phyloP scores from a whole-genome alignment of 768 basidiomycete species.

The Myochromella boudieri region DNA sequence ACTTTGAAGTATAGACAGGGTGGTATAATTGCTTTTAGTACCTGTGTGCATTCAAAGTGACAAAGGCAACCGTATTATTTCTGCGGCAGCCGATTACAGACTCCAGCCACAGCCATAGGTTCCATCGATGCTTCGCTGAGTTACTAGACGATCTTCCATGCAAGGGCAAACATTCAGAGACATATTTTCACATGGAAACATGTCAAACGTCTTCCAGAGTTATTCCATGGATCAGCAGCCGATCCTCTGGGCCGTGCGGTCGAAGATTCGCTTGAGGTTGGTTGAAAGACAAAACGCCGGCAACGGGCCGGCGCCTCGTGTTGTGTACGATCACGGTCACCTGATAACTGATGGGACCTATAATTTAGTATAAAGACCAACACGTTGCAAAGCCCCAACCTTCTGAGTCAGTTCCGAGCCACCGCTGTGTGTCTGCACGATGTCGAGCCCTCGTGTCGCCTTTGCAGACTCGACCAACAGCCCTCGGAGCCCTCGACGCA shows the following conservation, averaged over 20 bases:
- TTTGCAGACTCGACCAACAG: slow-evolving; percentile 22
- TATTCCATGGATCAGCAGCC: not conserved
- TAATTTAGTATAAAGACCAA: slow-evolving; percentile 11
- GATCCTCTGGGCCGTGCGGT: not conserved
- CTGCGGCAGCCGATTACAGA: no score
- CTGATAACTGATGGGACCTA: slow-evolving; percentile 5
- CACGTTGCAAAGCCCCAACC: slow-evolving; percentile 16
- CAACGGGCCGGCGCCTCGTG: not conserved
- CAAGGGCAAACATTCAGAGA: not conserved
- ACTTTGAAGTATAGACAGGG: no score
- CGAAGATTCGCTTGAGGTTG: not conserved
- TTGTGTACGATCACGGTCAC: slow-evolving; percentile 16
- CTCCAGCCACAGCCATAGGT: no score
- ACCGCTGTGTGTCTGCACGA: slow-evolving; percentile 15
- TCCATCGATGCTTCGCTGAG: no score
- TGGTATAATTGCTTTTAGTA: no score
- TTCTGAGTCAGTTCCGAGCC: slow-evolving; percentile 16
- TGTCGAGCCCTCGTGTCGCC: slow-evolving; percentile 20
- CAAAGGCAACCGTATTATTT: no score
- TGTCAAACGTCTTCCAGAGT: not conserved
- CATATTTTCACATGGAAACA: not conserved
- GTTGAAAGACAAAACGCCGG: not conserved
- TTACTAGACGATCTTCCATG: not conserved
- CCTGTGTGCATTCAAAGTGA: no score
- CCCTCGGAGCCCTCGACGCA: slow-evolving; percentile 15